Evolutionary conservation across 2,329 filamentous ascomycete species (phyloP), one percentile per base, ranked within the genome.

Genomic region (Leptographium radiaticola): DNA sequence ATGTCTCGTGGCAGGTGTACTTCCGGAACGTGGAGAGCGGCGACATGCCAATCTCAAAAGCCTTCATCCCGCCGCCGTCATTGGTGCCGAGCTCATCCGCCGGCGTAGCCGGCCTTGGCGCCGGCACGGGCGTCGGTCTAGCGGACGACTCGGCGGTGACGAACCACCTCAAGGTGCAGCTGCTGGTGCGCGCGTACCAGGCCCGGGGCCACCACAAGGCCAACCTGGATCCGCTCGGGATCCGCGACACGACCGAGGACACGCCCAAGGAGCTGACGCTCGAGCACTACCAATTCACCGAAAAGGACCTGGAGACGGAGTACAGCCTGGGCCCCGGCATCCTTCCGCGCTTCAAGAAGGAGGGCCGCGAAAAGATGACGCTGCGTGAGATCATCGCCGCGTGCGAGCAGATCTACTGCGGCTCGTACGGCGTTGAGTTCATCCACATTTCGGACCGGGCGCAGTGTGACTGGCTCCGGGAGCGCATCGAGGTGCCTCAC

Each of bases 11-110:
- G 93, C 91, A 95, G 75, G 84, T 94, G 67, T 98, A 98, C 80
- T 98, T 98, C 80, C 88, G 84, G 75, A 98, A 98, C 75, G 96
- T 98, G 87, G 93, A 98, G 76, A 87, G 83, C 61, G 93, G 93
- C 69, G 87, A 93, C 66, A 97, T 98, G 89, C 91, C 91, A 67
- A 89, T 95, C 67, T 93, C 91, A 59, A 87, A 95, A 72, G 93
- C 93, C 62, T 98, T 98, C 76, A 89, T 89, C 61, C 90, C 93
- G 61, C 93, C 93, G 48, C 93, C 93, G 16, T 95, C 87, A 62
- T 82, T 98, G 61, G 84, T 97, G 51, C 88, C 90, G 54, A 81
- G 82, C 61, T 85, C 89, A 52, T 83, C 84, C 46, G 88, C 87
- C 58, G 87, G 86, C 62, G 82, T 93, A 54, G 84, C 86, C 55